Base-by-base conservation (phyloP, 1,139 yeast genomes). In the Maudiozyma humilis region DNA sequence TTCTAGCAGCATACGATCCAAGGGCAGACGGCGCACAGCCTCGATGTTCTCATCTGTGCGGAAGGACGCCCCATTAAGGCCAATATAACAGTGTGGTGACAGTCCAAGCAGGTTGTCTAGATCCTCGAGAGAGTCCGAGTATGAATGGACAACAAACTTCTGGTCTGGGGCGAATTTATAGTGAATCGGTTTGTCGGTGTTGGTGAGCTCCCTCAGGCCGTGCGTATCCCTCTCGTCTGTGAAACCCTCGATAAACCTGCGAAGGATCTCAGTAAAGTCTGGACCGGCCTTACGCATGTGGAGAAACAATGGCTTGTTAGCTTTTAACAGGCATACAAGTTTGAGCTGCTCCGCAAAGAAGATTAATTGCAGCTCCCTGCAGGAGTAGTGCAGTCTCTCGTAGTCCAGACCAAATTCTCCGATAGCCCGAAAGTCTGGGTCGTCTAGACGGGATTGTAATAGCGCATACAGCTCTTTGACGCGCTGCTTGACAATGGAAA, bases 351-450 rank as follows among this genome's bases (percentile, higher is more conserved):
- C 70, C 47, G 70, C 70, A 58, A 91, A 91, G 66, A 79, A 84
- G 30, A 71, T 61, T 37, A 67, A 55, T 61, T 91, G 99, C 50
- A 77, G 76, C 7, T 74, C 78, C 45, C 72, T 77, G 1, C 85
- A 69, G 0, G 96, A 76, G 57, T 78, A 84, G 56, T 84, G 81
- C 43, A 93, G 68, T 47, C 99, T 68, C 62, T 91, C 98, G 61
- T 89, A 91, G 60, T 91, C 99, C 42, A 91, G 71, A 0, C 98
- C 97, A 44, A 88, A 79, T 63, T 89, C 97, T 13, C 97, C 97
- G 65, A 87, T 80, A 2, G 95, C 89, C 25, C 60, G 48, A 32
- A 63, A 62, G 53, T 72, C 73, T n/a, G 81, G 75, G 10, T 66
- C 60, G 1, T 82, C 86, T 32, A 68, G 62, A 5, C 91, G 89